Evolutionary conservation across 768 basidiomycete species (phyloP).

Genomic region (Dioszegia crocea): DNA sequence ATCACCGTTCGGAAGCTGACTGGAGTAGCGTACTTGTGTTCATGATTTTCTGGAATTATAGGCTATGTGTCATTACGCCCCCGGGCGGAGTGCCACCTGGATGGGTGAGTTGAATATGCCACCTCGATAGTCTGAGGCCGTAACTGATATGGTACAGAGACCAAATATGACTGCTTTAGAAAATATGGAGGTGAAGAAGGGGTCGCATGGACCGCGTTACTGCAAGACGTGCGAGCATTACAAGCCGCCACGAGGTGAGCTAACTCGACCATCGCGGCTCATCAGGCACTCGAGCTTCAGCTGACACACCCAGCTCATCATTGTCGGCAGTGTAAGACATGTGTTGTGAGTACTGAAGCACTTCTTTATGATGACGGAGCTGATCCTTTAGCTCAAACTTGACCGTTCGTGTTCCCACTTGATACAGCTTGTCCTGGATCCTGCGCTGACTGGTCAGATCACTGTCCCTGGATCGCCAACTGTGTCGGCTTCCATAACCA

Average conservation of each 20-base stretch:
- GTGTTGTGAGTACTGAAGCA: constrained; percentile 44
- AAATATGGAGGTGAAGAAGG: constrained; percentile 83
- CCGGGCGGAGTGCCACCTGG: constrained; percentile 72
- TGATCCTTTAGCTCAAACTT: constrained; percentile 58
- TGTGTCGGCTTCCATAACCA: constrained; percentile 84
- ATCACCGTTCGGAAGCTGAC: neutral
- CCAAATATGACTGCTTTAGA: constrained; percentile 66
- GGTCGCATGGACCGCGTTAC: constrained; percentile 74
- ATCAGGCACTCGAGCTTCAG: too few relatives aligned
- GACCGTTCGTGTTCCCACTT: constrained; percentile 14
- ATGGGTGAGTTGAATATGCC: too few relatives aligned
- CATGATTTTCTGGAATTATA: constrained; percentile 84
- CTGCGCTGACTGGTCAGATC: constrained; percentile 27
- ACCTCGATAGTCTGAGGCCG: neutral
- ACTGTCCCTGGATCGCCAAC: constrained; percentile 50
- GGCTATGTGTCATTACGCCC: constrained; percentile 71
- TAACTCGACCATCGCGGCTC: too few relatives aligned
- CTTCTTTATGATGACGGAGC: constrained; percentile 51
- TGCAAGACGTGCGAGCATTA: constrained; percentile 80
- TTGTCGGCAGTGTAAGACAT: constrained; percentile 81
- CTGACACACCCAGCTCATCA: constrained; percentile 64
- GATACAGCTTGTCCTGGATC: neutral
- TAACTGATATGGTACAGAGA: constrained; percentile 54
- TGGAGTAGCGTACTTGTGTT: constrained; percentile 64
- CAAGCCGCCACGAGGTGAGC: constrained; percentile 66